Base-by-base conservation (phyloP, 495 filamentous ascomycete genomes). In the Recurvomyces mirabilis region DNA sequence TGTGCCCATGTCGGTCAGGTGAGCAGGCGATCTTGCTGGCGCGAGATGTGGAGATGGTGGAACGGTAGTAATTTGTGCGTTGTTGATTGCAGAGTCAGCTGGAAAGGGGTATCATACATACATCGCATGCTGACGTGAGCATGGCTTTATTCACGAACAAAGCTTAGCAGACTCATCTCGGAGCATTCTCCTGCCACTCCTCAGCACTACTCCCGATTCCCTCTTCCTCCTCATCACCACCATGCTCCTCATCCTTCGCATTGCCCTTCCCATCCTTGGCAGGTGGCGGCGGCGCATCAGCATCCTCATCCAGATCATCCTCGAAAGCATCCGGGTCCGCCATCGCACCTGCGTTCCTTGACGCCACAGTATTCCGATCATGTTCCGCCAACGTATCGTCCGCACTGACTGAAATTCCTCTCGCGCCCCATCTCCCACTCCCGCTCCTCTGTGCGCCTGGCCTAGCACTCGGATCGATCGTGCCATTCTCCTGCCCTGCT, bases 241-340 rank as follows among this genome's bases (percentile, higher is more conserved):
- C 34, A 21, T 15, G 34, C 19, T 15, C 34, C 38, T 18, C 14
- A 15, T 5, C 21, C 84, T 82, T 12, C 75, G 70, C 30, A 60
- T 68, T 14, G 11, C 9, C 38, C 14, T 40, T 40, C 37, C 9
- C 13, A 24, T 2, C 31, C 29, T 46, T 50, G 13, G 33, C 51
- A 7, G 35, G 41, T 1, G 46, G 47, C 13, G 37, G 47, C 10
- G 46, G 45, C 45, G 43, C 29, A 32, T 46, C 47, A 20, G 31
- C 45, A 19, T 47, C 48, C 10, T 49, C 51, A 19, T 53, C 48
- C 6, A 50, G 46, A 1, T 54, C 51, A 23, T 55, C 54, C 41
- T 56, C 54, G 25, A 56, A 56, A 23, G 43, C 39, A 19, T 45
- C 30, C 14, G 54, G 54, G 41, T 56, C 54, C 10, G 41, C 40